Percentiles rank a stretch among this genome's conserved stretches.
Evolutionary conservation across 306 rosid genomes (phyloP).

Genomic region (Medicago ruthenica): DNA sequence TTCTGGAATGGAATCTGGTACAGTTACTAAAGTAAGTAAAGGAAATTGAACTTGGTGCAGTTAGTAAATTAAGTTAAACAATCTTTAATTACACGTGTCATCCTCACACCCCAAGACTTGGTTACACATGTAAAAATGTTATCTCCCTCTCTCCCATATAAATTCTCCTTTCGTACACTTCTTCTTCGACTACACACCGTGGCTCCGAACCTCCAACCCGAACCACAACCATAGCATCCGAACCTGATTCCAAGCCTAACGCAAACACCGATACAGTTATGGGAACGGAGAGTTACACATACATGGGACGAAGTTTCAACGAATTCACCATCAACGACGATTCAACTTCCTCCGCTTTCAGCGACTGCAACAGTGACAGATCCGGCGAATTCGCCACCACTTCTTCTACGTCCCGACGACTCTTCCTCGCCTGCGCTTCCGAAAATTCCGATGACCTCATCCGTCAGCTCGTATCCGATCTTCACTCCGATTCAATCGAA

Average conservation of each 20-base stretch:
- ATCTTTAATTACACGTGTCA: constrained; percentile 64
- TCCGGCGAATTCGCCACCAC: constrained; percentile 84
- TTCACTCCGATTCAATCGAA: constrained; percentile 71
- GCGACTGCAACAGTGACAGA: constrained; percentile 95
- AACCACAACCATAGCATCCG: not conserved
- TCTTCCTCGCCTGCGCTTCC: constrained; percentile 68
- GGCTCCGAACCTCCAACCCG: constrained; percentile 7
- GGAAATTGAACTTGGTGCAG: too few species aligned
- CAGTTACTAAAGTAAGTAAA: too few species aligned
- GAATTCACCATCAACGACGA: constrained; percentile 58
- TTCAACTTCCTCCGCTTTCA: constrained; percentile 85
- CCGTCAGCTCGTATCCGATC: constrained; percentile 72
- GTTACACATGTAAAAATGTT: constrained; percentile 51
- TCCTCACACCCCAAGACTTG: constrained; percentile 13
- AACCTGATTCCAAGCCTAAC: constrained; percentile 6
- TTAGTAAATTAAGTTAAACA: not conserved
- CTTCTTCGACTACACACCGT: not conserved
- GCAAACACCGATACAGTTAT: constrained; percentile 29
- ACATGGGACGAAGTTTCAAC: constrained; percentile 64
- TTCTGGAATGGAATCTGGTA: too few species aligned
- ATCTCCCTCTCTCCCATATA: constrained; percentile 27
- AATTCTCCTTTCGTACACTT: not conserved
- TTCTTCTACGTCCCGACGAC: constrained; percentile 67
- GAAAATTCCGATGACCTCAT: constrained; percentile 85
- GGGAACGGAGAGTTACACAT: constrained; percentile 63